These are phyloP conservation scores for Lunasporangiospora selenospora DNA, from an alignment of 192 early-diverging fungal genomes.

Conservation along the genomic window DNA sequence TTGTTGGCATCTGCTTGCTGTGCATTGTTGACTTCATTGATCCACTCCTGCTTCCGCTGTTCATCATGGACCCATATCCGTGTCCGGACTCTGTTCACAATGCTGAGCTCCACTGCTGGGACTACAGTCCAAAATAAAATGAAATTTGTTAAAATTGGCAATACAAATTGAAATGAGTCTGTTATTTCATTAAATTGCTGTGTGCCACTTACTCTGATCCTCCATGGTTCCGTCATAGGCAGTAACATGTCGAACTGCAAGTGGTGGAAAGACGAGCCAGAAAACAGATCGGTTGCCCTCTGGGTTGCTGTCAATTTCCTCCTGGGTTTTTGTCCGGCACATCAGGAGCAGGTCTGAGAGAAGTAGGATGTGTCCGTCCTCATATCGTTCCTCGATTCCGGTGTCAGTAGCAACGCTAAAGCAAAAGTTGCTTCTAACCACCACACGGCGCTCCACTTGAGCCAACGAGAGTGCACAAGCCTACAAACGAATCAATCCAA, in stretches of 20 bases:
- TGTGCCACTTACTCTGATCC: constrained; percentile 24
- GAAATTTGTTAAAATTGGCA: neutral
- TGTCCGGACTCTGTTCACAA: constrained; percentile 28
- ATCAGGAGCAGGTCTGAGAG: constrained; percentile 54
- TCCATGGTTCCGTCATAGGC: constrained; percentile 22
- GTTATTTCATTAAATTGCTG: too few species aligned
- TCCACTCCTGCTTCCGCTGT: constrained; percentile 21
- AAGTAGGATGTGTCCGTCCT: constrained; percentile 46
- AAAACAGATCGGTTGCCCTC: constrained; percentile 21
- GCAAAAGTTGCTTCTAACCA: constrained; percentile 31
- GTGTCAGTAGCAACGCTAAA: constrained; percentile 31
- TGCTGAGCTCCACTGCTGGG: constrained; percentile 28
- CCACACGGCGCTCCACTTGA: constrained; percentile 19
- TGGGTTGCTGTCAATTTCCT: constrained; percentile 38
- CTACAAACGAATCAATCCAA: too few species aligned
- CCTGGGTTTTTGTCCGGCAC: constrained; percentile 45
- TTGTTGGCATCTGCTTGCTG: constrained; percentile 25
- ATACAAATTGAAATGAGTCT: neutral
- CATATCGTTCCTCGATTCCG: constrained; percentile 24
- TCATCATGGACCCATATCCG: constrained; percentile 34
- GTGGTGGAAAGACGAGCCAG: constrained; percentile 56
- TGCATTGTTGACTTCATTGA: constrained; percentile 31
- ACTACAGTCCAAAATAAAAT: constrained; percentile 3
- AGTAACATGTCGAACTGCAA: constrained; percentile 49
- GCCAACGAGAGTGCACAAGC: constrained; percentile 33